These are phyloP conservation scores for Rosa lucieae DNA, from an alignment of 306 rosid genomes.

Conservation along the genomic window DNA sequence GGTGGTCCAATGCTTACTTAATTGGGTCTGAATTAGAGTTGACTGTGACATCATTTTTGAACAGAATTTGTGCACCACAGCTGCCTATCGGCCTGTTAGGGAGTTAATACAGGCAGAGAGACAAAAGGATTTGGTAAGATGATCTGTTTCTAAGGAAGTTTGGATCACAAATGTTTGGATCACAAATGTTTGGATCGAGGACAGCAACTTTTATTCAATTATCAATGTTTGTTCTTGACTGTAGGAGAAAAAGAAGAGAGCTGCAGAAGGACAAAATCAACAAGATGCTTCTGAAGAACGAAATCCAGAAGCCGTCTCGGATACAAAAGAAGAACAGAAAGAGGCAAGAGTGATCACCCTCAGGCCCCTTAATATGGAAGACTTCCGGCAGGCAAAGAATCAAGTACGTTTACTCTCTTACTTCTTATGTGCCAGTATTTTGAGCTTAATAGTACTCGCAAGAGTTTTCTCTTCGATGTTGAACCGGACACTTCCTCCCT, in stretches of 20 bases:
- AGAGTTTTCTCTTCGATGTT: neutral
- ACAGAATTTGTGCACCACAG: conserved; percentile 88
- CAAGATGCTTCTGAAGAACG: conserved; percentile 22
- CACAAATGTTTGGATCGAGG: neutral
- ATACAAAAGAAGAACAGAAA: conserved; percentile 29
- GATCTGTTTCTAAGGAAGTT: neutral
- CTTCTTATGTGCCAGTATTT: neutral
- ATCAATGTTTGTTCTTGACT: neutral
- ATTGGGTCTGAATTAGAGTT: neutral
- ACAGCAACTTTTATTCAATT: conserved; percentile 13
- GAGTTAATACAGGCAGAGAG: conserved; percentile 87
- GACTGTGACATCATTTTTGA: conserved; percentile 12
- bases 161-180: neutral
- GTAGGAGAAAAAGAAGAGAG: conserved; percentile 66
- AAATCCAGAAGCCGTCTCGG: conserved; percentile 25
- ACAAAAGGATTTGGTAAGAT: conserved; percentile 59
- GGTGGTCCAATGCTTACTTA: conserved; percentile 8
- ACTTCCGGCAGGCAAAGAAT: conserved; percentile 74
- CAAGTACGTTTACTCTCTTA: conserved; percentile 44
- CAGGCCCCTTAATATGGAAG: conserved; percentile 81
- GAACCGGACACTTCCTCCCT: neutral
- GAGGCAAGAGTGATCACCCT: conserved; percentile 68
- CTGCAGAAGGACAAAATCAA: conserved; percentile 26
- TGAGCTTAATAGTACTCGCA: neutral
- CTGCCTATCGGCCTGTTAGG: conserved; percentile 90